These are phyloP conservation scores for Botrytis fragariae DNA, from an alignment of 2,329 filamentous ascomycete species.

Conservation along the genomic window DNA sequence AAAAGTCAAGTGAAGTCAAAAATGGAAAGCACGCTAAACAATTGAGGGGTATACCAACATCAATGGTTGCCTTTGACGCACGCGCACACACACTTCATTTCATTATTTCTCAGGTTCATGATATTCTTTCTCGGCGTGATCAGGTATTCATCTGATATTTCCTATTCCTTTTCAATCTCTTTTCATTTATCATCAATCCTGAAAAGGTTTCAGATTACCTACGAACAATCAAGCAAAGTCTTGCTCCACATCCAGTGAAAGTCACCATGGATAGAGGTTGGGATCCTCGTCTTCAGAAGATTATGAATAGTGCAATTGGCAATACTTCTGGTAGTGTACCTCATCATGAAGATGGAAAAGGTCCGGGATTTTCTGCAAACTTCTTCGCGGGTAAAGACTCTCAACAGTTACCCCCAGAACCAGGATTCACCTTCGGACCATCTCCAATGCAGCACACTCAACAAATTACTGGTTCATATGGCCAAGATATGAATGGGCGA, in stretches of 20 bases:
- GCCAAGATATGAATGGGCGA: not conserved
- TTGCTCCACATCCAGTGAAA: not conserved
- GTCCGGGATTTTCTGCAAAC: not conserved
- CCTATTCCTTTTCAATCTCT: not conserved
- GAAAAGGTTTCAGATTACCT: not conserved
- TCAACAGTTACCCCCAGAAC: not conserved
- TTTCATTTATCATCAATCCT: not conserved
- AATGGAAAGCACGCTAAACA: conserved; percentile 10
- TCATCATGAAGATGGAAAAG: not conserved
- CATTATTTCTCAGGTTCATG: not conserved
- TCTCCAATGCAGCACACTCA: not conserved
- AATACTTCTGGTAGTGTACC: not conserved
- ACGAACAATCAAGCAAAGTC: not conserved
- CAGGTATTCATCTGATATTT: not conserved
- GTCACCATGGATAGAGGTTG: conserved; percentile 16
- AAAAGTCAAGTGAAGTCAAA: conserved; percentile 2
- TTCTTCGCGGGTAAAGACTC: not conserved
- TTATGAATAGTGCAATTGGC: conserved; percentile 27
- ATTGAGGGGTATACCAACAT: not conserved
- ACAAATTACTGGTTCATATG: not conserved
- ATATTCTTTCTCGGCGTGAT: not conserved
- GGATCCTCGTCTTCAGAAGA: conserved; percentile 31
- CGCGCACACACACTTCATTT: not conserved
- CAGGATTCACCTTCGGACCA: conserved; percentile 7
- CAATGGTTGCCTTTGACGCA: not conserved